Percentiles rank a stretch among this genome's conserved stretches.
phyloP scores from a whole-genome alignment of 2,329 filamentous ascomycete genomes.

The Pyrenochaeta sp. region DNA sequence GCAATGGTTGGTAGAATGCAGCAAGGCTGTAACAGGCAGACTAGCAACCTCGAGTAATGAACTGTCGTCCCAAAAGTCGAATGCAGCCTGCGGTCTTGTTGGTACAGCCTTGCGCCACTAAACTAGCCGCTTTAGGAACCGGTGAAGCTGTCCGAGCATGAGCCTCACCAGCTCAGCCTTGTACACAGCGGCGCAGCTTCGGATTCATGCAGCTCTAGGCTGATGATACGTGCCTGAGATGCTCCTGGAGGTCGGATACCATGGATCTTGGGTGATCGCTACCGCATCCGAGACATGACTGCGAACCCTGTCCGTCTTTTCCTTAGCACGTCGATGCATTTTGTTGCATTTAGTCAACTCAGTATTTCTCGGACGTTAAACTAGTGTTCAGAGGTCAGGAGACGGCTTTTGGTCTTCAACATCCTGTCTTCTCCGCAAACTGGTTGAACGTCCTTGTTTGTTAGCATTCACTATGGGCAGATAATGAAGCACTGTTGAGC shows the following conservation, averaged over 20 bases:
- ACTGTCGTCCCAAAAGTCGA: background rate
- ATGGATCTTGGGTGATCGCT: background rate
- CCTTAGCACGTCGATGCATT: background rate
- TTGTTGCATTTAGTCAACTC: background rate
- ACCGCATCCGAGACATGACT: background rate
- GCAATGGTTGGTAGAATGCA: background rate
- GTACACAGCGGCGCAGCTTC: slow-evolving; percentile 6
- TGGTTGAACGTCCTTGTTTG: background rate
- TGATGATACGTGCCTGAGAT: background rate
- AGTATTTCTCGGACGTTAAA: background rate
- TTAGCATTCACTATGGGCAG: background rate
- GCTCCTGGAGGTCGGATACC: background rate
- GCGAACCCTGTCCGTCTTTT: background rate
- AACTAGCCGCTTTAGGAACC: slow-evolving; percentile 12
- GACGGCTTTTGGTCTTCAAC: background rate
- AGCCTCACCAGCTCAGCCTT: slow-evolving; percentile 17
- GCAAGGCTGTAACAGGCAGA: slow-evolving; percentile 6
- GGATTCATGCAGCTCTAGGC: background rate
- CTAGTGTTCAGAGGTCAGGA: background rate
- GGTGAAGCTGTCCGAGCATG: slow-evolving; percentile 11
- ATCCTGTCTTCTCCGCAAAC: background rate
- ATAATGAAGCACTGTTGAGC: background rate
- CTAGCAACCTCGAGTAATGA: background rate
- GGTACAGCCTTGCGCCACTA: background rate
- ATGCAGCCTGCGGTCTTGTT: slow-evolving; percentile 1